Percentiles rank a stretch among this genome's conserved stretches.
phyloP scores from a whole-genome alignment of 2,329 filamentous ascomycete genomes.

The Hysterium pulicare region DNA sequence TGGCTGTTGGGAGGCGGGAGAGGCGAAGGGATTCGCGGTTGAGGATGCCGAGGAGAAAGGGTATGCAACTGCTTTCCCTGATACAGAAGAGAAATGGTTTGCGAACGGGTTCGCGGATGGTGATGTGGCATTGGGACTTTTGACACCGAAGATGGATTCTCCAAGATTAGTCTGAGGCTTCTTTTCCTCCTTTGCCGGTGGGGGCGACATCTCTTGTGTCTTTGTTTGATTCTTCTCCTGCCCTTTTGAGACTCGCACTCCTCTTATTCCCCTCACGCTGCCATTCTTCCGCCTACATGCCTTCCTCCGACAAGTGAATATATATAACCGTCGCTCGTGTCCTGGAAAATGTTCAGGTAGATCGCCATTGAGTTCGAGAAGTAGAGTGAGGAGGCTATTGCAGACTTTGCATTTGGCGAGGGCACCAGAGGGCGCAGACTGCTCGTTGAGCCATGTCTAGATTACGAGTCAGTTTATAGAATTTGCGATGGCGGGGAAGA shows the following conservation, averaged over 20 bases:
- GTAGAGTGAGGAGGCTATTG: constrained; percentile 75
- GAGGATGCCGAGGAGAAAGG: constrained; percentile 50
- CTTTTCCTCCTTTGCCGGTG: constrained; percentile 22
- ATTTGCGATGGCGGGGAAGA: not conserved
- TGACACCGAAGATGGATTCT: constrained; percentile 67
- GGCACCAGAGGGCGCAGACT: constrained; percentile 67
- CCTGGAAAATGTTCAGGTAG: constrained; percentile 81
- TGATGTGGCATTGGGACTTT: constrained; percentile 31
- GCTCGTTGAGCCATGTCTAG: constrained; percentile 76
- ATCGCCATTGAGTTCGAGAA: constrained; percentile 89
- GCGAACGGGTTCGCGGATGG: constrained; percentile 29
- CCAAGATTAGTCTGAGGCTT: constrained; percentile 54
- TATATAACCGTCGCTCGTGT: constrained; percentile 82
- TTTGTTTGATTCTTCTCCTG: constrained; percentile 8
- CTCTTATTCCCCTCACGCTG: constrained; percentile 72
- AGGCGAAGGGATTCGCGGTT: constrained; percentile 25
- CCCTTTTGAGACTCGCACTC: constrained; percentile 54
- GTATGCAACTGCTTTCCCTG: constrained; percentile 45
- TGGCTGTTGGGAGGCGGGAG: constrained; percentile 52
- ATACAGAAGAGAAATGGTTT: constrained; percentile 59
- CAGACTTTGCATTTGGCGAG: constrained; percentile 85
- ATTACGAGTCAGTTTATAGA: constrained; percentile 8
- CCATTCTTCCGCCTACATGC: constrained; percentile 79
- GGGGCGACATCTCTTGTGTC: constrained; percentile 19
- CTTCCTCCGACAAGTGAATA: constrained; percentile 77